A percentile compares a stretch with the other conserved stretches of the same genome.
Evolutionary conservation across 2,329 filamentous ascomycete species (phyloP).

Genomic region (Xylaria sp.): DNA sequence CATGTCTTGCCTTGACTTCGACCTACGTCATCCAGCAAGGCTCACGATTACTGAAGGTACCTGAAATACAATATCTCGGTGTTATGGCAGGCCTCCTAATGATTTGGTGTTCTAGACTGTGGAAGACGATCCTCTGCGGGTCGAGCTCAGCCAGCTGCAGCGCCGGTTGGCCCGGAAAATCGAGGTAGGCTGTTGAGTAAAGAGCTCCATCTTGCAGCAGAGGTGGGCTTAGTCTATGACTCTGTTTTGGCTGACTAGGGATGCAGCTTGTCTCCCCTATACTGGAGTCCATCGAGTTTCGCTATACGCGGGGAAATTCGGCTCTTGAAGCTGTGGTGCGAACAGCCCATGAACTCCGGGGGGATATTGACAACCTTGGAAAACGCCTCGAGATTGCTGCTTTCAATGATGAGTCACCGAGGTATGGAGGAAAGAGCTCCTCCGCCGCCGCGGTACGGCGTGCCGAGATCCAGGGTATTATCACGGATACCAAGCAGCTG

Average conservation of each 20-base stretch:
- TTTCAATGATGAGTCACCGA: slow-evolving; percentile 58
- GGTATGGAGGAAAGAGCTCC: slow-evolving; percentile 46
- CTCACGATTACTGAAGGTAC: slow-evolving; percentile 68
- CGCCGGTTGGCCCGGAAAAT: slow-evolving; percentile 82
- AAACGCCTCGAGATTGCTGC: slow-evolving; percentile 73
- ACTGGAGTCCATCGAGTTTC: slow-evolving; percentile 44
- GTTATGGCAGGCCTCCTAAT: background rate
- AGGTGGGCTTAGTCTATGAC: background rate
- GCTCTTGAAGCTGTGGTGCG: slow-evolving; percentile 80
- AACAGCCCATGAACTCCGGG: slow-evolving; percentile 79
- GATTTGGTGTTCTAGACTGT: slow-evolving; percentile 55
- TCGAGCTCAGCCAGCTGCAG: slow-evolving; percentile 72
- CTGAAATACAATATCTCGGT: background rate
- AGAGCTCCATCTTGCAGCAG: too few relatives aligned
- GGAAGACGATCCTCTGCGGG: slow-evolving; percentile 67
- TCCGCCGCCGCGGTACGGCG: slow-evolving; percentile 60
- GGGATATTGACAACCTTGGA: slow-evolving; percentile 80
- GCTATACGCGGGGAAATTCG: slow-evolving; percentile 53
- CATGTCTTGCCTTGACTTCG: slow-evolving; percentile 83
- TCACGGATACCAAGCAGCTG: slow-evolving; percentile 73
- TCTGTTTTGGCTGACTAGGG: slow-evolving; percentile 3
- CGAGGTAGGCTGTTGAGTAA: slow-evolving; percentile 53
- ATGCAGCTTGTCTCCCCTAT: slow-evolving; percentile 37
- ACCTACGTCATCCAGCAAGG: slow-evolving; percentile 84
- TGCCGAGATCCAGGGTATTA: slow-evolving; percentile 68